phyloP scores from a whole-genome alignment of 1,139 yeast genomes.

The Zygosaccharomyces pseudobailii region DNA sequence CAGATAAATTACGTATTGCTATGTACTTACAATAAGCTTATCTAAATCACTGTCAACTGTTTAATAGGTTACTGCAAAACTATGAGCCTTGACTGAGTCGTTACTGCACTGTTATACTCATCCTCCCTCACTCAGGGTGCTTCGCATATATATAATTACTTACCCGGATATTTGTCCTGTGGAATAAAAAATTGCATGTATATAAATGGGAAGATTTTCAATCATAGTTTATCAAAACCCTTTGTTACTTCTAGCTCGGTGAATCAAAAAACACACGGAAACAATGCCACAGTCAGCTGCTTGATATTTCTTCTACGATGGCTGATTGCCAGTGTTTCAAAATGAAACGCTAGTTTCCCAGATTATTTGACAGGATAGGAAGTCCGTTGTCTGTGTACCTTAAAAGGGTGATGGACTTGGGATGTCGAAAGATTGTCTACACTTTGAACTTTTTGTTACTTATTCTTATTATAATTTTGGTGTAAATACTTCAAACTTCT shows the following conservation, averaged over 20 bases:
- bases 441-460: constrained; percentile 11
- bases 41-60: constrained; percentile 9
- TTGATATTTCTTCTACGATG: constrained; percentile 32
- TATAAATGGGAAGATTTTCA: constrained; percentile 4
- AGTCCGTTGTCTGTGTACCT: constrained; percentile 35
- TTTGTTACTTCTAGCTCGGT: constrained; percentile 18
- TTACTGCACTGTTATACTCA: neutral
- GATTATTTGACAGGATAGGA: constrained; percentile 36
- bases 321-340: constrained; percentile 37
- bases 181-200: neutral
- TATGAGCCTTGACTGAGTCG: neutral
- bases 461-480: constrained; percentile 14
- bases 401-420: constrained; percentile 31
- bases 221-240: neutral
- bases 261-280: constrained; percentile 36
- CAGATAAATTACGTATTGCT: constrained; percentile 56
- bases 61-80: neutral
- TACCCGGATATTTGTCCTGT: neutral
- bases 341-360: constrained; percentile 36
- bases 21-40: constrained; percentile 1
- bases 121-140: too few relatives aligned
- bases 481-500: constrained; percentile 17
- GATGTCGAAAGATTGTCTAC: constrained; percentile 38
- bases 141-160: neutral
- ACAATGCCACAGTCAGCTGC: constrained; percentile 37